Conservation (phyloP, 2,329 filamentous ascomycete genomes). For the Daldinia eschscholtzii region DNA sequence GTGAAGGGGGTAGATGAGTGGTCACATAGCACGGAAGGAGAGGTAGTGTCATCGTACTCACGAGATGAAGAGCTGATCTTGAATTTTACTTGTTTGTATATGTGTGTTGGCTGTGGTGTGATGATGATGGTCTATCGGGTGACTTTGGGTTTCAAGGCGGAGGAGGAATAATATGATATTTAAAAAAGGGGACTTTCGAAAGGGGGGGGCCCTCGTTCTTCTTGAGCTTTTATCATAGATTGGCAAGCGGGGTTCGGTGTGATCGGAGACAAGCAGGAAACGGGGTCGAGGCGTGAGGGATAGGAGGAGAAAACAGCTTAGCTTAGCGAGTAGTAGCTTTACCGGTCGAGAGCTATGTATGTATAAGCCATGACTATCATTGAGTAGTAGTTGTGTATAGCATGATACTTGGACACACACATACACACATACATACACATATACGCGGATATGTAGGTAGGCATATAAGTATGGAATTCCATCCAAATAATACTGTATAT, state of each 20-base stretch:
- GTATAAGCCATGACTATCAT: background rate
- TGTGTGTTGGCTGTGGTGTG: slow-evolving; percentile 16
- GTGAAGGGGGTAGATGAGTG: slow-evolving; percentile 2
- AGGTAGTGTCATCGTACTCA: slow-evolving; percentile 23
- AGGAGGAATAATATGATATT: background rate
- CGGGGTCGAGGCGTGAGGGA: slow-evolving; percentile 13
- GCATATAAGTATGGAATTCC: slow-evolving; percentile 6
- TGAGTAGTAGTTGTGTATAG: background rate
- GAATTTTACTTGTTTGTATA: too few species aligned
- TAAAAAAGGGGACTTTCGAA: background rate
- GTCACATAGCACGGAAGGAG: slow-evolving; percentile 25
- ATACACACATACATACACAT: too few species aligned
- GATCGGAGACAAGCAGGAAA: slow-evolving; percentile 20
- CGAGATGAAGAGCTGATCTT: slow-evolving; percentile 22
- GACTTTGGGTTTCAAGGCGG: slow-evolving; percentile 23
- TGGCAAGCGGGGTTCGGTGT: slow-evolving; percentile 36
- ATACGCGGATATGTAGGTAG: too few species aligned
- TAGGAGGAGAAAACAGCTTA: background rate
- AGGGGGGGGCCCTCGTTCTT: slow-evolving; percentile 1
- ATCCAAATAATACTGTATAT: slow-evolving; percentile 19
- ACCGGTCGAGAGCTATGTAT: background rate
- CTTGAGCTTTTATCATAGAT: slow-evolving; percentile 18
- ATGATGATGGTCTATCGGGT: slow-evolving; percentile 34
- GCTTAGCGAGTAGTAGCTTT: too few species aligned
- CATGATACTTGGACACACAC: too few species aligned